Evolutionary conservation across 306 rosid species (phyloP), one percentile per base, ranked within the genome.

Genomic region (Cercis canadensis): DNA sequence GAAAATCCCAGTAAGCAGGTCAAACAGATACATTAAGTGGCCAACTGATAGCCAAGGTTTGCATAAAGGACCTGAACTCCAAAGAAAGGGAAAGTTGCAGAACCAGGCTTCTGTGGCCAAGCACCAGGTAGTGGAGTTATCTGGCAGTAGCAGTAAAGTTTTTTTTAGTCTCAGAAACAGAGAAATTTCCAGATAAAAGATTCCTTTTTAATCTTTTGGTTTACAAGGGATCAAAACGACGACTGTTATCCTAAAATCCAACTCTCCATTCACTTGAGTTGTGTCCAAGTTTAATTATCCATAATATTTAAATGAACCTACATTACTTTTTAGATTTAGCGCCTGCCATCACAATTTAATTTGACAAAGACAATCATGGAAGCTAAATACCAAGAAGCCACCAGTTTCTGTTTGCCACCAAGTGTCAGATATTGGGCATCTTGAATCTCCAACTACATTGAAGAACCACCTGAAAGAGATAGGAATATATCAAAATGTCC

Each of bases 361-460:
- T n/a, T 55, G 56, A 37, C 19, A 72, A 46, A 71, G 50, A 64
- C 57, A 76, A 33, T 56, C 29, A 73, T 11, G 64, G 47, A 81
- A 82, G 72, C 70, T 61, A 73, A 37, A 62, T 90, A 94, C 96
- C 99, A 95, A 86, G 81, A 91, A 91, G 79, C 99, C 99, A 78
- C 97, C 99, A 6, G 99, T 91, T 89, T 95, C 99, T 50, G 99
- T 95, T 82, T 95, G 99, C 99, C 99, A 95, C 99, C 99, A 95
- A 40, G 97, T 95, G 77, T 95, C 99, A 57, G 99, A 95, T 81
- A 91, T 87, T 60, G 99, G 99, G 83, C 99, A 95, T 74, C 88
- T 87, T 31, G 97, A 83, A 84, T 89, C 92, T 78, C 99, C 99
- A 70, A 95, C 92, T 49, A 91, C 85, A 65, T 95, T 89, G 86